Evolutionary conservation across 192 early-diverging fungal species (phyloP).

Genomic region (Tieghemiomyces parasiticus): DNA sequence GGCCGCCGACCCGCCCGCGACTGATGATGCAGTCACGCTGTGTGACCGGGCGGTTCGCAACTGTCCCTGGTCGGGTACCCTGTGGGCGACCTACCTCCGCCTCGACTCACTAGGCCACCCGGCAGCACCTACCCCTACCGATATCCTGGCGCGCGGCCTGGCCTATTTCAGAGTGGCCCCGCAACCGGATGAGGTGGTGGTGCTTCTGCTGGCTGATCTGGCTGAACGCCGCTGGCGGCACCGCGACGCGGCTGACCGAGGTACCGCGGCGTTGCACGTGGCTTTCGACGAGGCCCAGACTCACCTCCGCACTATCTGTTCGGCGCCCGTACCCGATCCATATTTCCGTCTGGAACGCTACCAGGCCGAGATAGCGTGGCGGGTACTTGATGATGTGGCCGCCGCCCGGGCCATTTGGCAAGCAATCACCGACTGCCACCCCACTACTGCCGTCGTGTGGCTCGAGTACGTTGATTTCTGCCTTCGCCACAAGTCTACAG

Average conservation of each 20-base stretch:
- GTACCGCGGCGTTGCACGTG: too few species aligned
- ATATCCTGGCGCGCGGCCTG: background rate
- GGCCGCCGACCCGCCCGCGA: too few species aligned
- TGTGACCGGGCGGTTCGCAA: background rate
- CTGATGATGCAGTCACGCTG: background rate
- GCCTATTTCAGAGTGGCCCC: background rate
- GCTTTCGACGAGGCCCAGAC: too few species aligned
- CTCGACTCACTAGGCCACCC: background rate
- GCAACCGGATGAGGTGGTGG: background rate
- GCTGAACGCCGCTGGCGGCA: background rate
- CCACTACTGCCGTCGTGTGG: background rate
- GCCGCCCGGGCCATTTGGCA: too few species aligned
- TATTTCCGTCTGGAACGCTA: background rate
- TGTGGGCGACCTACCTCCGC: background rate
- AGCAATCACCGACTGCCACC: background rate
- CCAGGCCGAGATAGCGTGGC: background rate
- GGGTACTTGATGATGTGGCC: background rate
- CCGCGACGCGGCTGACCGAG: background rate
- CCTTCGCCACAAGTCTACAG: background rate
- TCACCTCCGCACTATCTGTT: background rate
- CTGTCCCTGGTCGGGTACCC: constrained; percentile 1
- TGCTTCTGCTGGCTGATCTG: background rate
- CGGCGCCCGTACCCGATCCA: background rate
- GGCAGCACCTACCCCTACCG: background rate
- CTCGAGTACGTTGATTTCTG: background rate